A percentile compares a stretch with the other conserved stretches of the same genome.
These are phyloP conservation scores for Tieghemostelium lacteum DNA, from an alignment of 78 protist species.

Conservation along the genomic window DNA sequence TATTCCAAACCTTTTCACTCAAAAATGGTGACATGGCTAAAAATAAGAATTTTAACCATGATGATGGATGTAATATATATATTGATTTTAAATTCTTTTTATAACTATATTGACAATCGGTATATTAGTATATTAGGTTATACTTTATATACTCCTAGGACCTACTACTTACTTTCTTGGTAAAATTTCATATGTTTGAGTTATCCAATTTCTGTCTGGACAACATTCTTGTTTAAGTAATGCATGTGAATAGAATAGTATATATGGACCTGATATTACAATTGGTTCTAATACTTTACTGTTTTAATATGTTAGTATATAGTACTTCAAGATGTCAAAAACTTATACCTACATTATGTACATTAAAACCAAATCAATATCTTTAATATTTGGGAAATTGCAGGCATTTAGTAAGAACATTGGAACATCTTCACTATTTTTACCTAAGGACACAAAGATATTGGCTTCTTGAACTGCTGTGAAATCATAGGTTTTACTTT, in stretches of 20 bases:
- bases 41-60: conserved; percentile 53
- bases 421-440: conserved; percentile 41
- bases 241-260: conserved; percentile 48
- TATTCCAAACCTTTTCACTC: conserved; percentile 76
- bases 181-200: conserved; percentile 30
- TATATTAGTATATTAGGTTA: neutral
- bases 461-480: neutral
- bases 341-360: conserved; percentile 35
- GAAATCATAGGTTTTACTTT: conserved; percentile 6
- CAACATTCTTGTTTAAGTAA: conserved; percentile 30
- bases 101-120: conserved; percentile 2
- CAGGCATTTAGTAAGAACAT: conserved; percentile 19
- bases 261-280: conserved; percentile 24
- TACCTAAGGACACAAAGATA: conserved; percentile 22
- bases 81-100: conserved; percentile 68
- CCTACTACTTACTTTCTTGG: conserved; percentile 55
- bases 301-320: neutral
- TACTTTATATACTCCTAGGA: neutral
- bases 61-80: conserved; percentile 60
- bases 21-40: conserved; percentile 75
- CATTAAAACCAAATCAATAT: conserved; percentile 10
- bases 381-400: conserved; percentile 7
- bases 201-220: conserved; percentile 61
- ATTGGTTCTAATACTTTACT: conserved; percentile 62
- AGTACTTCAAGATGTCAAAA: neutral